Evolutionary conservation across 2,329 filamentous ascomycete genomes (phyloP), one percentile per base, ranked within the genome.

Genomic region (Monilinia laxa): DNA sequence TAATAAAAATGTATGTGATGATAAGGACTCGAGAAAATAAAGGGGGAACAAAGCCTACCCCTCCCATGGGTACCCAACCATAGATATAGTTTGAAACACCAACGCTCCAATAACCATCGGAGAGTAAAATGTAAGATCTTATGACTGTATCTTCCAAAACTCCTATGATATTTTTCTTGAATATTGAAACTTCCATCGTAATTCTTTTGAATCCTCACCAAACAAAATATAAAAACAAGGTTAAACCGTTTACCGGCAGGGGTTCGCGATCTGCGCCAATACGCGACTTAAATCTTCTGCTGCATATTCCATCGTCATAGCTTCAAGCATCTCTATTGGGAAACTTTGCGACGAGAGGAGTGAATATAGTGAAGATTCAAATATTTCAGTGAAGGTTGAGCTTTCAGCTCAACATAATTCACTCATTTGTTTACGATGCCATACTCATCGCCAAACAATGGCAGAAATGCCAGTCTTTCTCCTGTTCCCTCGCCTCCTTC

Each of bases 401-500:
- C 64, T 62, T 66, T 52, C 54, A 35, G 53, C 62, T 65, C 53
- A 51, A 49, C 62, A 51, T 2, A 51, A 23, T 28, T 54, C 64
- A 35, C 23, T 42, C 18, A 42, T 66, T 54, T 20, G 18, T 66
- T 62, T 66, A 23, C 54, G n/a, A 68, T 68, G 67, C 42, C 65
- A 23, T 16, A 67, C 31, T 58, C 60, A 45, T 65, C 67, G 20
- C 60, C 23, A 65, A 65, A 68, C 40, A 60, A 60, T 58, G 54
- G 66, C 64, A 58, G 55, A 62, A 67, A 67, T 65, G 71, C 58
- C 59, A 68, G 55, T 10, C 10, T 49, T 60, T 56, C 60, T 12
- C 49, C 60, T 47, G 59, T 62, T 25, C 66, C 68, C 35, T 66
- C 63, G 35, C 65, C 68, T 11, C 67, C 69, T 42, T 66, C 70